phyloP scores from a whole-genome alignment of 768 basidiomycete genomes.

The Tulasnella sp. region DNA sequence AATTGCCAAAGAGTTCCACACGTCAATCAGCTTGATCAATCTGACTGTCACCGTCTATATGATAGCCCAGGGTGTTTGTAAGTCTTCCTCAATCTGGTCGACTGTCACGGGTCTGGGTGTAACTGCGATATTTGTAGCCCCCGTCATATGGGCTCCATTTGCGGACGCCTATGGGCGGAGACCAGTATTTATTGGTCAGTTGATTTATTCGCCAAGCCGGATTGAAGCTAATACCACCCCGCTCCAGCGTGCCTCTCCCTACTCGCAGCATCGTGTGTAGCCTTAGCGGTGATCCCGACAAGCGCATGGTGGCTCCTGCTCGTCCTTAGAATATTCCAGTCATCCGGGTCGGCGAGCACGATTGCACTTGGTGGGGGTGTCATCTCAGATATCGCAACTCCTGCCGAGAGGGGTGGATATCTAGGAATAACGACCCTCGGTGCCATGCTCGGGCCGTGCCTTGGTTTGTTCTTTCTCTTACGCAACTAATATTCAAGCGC shows the following conservation, averaged over 20 bases:
- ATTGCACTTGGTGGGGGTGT: conserved; percentile 74
- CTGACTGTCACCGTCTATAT: conserved; percentile 39
- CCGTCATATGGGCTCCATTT: conserved; percentile 37
- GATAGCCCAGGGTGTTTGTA: conserved; percentile 28
- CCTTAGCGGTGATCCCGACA: conserved; percentile 53
- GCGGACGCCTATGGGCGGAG: conserved; percentile 29
- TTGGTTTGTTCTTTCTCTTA: conserved; percentile 29
- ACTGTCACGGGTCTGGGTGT: neutral
- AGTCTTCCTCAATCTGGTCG: neutral
- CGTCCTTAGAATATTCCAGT: conserved; percentile 75
- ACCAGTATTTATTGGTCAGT: conserved; percentile 30
- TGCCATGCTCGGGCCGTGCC: conserved; percentile 11
- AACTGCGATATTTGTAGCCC: conserved; percentile 28
- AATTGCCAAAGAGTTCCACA: conserved; percentile 35
- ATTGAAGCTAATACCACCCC: conserved; percentile 36
- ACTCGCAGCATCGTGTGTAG: conserved; percentile 62
- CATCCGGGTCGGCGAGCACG: conserved; percentile 74
- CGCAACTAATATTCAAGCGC: too few species aligned
- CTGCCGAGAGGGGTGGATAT: conserved; percentile 69
- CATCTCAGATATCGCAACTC: conserved; percentile 71
- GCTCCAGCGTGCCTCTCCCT: conserved; percentile 57
- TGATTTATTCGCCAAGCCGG: neutral
- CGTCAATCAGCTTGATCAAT: conserved; percentile 36
- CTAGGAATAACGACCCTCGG: conserved; percentile 47
- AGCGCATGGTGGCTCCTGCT: conserved; percentile 73